A percentile compares a stretch with the other conserved stretches of the same genome.
Evolutionary conservation across 1,284 basidiomycete genomes (phyloP).

Genomic region (Fomitopsis schrenkii): DNA sequence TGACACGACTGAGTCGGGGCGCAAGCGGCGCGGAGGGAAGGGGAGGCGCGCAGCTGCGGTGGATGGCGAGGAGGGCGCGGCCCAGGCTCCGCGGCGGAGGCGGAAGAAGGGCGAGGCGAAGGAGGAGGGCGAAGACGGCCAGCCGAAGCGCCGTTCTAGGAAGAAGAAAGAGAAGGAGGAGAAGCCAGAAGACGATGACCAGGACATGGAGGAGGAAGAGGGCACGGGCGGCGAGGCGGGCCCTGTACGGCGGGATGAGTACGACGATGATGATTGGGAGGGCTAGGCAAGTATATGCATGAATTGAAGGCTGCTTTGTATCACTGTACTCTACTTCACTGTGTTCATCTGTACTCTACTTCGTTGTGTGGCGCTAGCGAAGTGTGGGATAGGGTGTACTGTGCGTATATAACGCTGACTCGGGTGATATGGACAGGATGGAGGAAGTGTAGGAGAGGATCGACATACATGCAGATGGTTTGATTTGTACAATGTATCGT

Average conservation of each 20-base stretch:
- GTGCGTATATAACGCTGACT: background rate
- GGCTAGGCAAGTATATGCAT: constrained; percentile 5
- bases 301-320: background rate
- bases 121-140: constrained; percentile 15
- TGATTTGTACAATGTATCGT: no score
- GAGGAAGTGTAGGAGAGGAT: no score
- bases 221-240: background rate
- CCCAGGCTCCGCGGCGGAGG: constrained; percentile 20
- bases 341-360: background rate
- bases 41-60: constrained; percentile 38
- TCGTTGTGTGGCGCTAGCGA: background rate
- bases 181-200: constrained; percentile 19
- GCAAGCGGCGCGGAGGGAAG: constrained; percentile 52
- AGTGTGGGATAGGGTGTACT: background rate
- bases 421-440: background rate
- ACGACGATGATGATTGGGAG: constrained; percentile 22
- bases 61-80: constrained; percentile 23
- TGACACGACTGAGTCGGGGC: constrained; percentile 45
- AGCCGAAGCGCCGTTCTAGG: constrained; percentile 13
- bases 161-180: constrained; percentile 21
- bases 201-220: background rate
- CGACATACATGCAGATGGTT: background rate
- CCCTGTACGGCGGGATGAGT: constrained; percentile 5
- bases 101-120: constrained; percentile 25
- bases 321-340: background rate